Evolutionary conservation across 148 eudicot species (phyloP).

Genomic region (Gaultheria prostrata): DNA sequence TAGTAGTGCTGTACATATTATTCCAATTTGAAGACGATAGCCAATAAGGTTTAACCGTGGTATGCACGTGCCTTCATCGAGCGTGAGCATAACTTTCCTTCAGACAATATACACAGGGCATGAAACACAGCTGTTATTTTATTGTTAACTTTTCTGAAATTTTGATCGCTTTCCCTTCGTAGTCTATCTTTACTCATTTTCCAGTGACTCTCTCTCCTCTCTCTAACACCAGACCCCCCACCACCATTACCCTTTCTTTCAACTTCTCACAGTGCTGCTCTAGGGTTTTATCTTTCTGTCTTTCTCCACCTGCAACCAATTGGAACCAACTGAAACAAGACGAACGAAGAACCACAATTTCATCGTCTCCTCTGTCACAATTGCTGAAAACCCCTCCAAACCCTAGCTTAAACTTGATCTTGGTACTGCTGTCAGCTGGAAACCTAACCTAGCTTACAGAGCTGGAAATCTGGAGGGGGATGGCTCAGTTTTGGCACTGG

Average conservation of each 20-base stretch:
- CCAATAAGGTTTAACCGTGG: not conserved
- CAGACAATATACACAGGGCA: conserved; percentile 4
- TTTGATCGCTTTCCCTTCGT: not conserved
- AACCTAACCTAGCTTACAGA: conserved; percentile 13
- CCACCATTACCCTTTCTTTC: not conserved
- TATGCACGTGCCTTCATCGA: not conserved
- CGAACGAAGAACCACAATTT: not conserved
- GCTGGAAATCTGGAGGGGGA: not conserved
- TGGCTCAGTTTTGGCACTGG: conserved; percentile 23
- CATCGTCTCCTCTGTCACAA: not conserved
- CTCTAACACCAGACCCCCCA: not conserved
- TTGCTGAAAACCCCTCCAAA: not conserved
- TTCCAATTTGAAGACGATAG: not conserved
- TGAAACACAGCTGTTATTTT: conserved; percentile 24
- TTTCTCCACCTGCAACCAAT: conserved; percentile 11
- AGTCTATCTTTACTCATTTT: conserved; percentile 9
- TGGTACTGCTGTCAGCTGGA: conserved; percentile 4
- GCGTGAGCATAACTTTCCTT: not conserved
- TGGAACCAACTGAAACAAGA: conserved; percentile 5
- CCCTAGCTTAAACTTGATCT: not conserved
- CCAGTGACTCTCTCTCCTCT: conserved; percentile 6
- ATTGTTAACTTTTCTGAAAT: conserved; percentile 15
- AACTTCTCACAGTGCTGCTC: not conserved
- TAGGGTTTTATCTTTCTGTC: conserved; percentile 1
- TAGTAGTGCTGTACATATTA: not conserved